Conservation (phyloP, 768 basidiomycete genomes). For the Polyporus arcularius region DNA sequence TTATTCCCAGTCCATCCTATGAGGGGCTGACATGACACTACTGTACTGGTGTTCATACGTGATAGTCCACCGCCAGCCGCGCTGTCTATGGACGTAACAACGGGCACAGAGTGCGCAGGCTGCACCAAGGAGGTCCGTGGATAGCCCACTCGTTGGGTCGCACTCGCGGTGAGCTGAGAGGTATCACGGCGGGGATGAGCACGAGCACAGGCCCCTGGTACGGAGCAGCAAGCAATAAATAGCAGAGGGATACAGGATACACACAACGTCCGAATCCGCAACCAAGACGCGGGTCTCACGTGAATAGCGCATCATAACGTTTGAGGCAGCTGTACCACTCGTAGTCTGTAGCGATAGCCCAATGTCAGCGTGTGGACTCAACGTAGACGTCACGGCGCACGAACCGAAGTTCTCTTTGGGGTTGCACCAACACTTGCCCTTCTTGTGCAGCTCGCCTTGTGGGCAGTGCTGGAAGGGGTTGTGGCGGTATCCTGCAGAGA, state of each 20-base stretch:
- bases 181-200: neutral
- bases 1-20: conserved; percentile 88
- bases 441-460: conserved; percentile 68
- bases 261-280: neutral
- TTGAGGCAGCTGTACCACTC: conserved; percentile 90
- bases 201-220: neutral
- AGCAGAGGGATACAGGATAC: neutral
- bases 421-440: conserved; percentile 89
- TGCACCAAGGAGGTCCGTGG: neutral
- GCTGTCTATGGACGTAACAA: neutral
- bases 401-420: conserved; percentile 70
- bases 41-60: neutral
- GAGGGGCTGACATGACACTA: conserved; percentile 25
- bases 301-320: conserved; percentile 68
- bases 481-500: conserved; percentile 68
- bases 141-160: neutral
- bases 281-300: neutral
- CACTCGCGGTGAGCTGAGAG: neutral
- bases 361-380: conserved; percentile 9
- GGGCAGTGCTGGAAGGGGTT: conserved; percentile 95
- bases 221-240: neutral
- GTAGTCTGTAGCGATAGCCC: conserved; percentile 50
- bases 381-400: conserved; percentile 21
- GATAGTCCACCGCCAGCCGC: neutral
- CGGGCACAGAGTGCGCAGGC: neutral